Conservation (phyloP, 345 rosid genomes). For the Eucalyptus cladocalyx region DNA sequence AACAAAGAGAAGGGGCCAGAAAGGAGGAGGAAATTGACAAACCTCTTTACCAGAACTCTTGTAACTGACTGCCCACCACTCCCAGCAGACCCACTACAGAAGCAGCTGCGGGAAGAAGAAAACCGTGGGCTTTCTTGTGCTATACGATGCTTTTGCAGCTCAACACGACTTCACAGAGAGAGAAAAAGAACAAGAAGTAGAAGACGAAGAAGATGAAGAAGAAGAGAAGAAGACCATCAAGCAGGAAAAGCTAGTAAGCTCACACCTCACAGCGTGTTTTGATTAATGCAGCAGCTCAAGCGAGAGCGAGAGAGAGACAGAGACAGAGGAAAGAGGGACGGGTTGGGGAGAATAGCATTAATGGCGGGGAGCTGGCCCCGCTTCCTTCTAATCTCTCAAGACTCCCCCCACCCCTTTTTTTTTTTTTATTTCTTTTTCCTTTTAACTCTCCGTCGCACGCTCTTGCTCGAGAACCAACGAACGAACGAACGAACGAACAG, state of each 20-base stretch:
- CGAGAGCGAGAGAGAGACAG: not conserved
- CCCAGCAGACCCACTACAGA: not conserved
- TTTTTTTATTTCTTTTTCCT: accelerated
- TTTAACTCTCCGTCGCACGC: not conserved
- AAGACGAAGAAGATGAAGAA: not conserved
- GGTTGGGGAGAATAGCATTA: not conserved
- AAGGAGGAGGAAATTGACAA: not conserved
- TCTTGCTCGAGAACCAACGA: not conserved
- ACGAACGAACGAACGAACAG: not conserved
- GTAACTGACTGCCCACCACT: not conserved
- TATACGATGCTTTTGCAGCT: not conserved
- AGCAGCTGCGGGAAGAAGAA: not conserved
- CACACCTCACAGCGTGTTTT: not conserved
- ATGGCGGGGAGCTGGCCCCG: not conserved
- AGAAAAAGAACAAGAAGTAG: not conserved
- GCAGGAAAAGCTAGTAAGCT: not conserved
- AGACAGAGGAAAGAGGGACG: too few relatives aligned
- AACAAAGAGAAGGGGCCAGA: not conserved
- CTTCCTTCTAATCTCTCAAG: not conserved
- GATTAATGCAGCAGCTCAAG: not conserved
- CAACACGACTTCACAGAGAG: not conserved
- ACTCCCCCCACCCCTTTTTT: too few relatives aligned
- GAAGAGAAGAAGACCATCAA: not conserved
- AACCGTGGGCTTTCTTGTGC: not conserved
- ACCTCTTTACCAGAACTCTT: not conserved